A percentile compares a stretch with the other conserved stretches of the same genome.
These are phyloP conservation scores for Reticulomyxa filosa DNA, from an alignment of 78 protist species.

Conservation along the genomic window DNA sequence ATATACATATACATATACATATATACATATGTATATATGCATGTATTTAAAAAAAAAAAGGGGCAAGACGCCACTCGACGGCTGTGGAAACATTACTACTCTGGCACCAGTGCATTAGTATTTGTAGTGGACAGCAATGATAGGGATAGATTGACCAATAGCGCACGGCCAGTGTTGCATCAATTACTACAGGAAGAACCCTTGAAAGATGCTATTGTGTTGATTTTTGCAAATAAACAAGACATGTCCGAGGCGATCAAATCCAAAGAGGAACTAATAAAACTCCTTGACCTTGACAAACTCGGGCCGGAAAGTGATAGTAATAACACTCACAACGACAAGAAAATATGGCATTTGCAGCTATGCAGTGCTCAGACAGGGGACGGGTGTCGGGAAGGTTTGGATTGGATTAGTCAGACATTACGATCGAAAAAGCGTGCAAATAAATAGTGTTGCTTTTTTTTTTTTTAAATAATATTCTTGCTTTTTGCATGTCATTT, in stretches of 20 bases:
- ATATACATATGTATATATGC: not conserved
- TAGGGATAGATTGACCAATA: constrained; percentile 50
- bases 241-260: constrained; percentile 80
- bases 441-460: too few species aligned
- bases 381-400: constrained; percentile 51
- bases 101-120: constrained; percentile 62
- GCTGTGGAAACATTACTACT: constrained; percentile 71
- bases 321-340: too few species aligned
- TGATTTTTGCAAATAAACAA: constrained; percentile 80
- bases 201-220: constrained; percentile 40
- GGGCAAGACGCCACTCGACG: constrained; percentile 74
- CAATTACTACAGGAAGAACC: constrained; percentile 59
- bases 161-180: constrained; percentile 16
- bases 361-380: constrained; percentile 36
- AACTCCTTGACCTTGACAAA: constrained; percentile 69
- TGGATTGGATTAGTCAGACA: constrained; percentile 42
- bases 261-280: constrained; percentile 76
- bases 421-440: constrained; percentile 6
- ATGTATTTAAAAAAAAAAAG: not conserved
- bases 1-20: not conserved
- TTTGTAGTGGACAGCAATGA: constrained; percentile 86
- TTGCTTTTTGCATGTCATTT: too few species aligned
- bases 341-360: constrained; percentile 51
- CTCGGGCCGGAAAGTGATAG: too few species aligned
- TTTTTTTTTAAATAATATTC: too few species aligned